These are phyloP conservation scores for Pseudonectria foliicola DNA, from an alignment of 2,329 filamentous ascomycete genomes.

Conservation along the genomic window DNA sequence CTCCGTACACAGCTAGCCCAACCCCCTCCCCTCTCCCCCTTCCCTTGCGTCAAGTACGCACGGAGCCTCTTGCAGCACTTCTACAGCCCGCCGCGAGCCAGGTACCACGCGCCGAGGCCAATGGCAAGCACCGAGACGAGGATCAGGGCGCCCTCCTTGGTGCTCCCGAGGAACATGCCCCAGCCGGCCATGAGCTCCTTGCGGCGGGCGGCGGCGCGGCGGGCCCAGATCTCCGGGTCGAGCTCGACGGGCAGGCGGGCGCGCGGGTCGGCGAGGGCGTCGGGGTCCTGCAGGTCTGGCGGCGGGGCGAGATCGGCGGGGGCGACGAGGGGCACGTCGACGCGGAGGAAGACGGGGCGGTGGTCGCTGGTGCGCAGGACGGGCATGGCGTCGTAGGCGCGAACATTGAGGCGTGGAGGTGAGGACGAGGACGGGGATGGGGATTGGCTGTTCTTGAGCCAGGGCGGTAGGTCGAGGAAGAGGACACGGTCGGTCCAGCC, in stretches of 20 bases:
- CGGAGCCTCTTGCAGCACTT: background rate
- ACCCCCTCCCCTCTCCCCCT: no score
- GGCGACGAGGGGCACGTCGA: conserved; percentile 54
- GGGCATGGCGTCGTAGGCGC: conserved; percentile 68
- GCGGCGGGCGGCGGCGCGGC: conserved; percentile 38
- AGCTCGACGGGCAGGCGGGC: conserved; percentile 42
- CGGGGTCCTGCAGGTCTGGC: conserved; percentile 9
- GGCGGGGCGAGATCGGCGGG: conserved; percentile 33
- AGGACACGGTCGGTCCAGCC: conserved; percentile 91
- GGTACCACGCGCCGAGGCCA: conserved; percentile 40
- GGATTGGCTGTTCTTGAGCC: conserved; percentile 32
- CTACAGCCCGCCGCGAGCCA: conserved; percentile 13
- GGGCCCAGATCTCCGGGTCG: conserved; percentile 48
- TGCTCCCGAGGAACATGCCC: conserved; percentile 49
- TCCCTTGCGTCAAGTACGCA: background rate
- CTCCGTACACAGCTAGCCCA: background rate
- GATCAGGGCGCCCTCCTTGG: conserved; percentile 40
- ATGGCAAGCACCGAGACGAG: conserved; percentile 36
- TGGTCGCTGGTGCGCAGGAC: conserved; percentile 82
- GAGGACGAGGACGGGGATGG: conserved; percentile 7
- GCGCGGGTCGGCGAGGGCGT: conserved; percentile 34
- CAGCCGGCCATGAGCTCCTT: conserved; percentile 45
- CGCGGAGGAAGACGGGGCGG: conserved; percentile 68
- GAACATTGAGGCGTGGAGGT: conserved; percentile 38
- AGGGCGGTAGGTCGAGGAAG: conserved; percentile 58